phyloP scores from a whole-genome alignment of 768 basidiomycete genomes.

The Kwoniella mangroviensis region DNA sequence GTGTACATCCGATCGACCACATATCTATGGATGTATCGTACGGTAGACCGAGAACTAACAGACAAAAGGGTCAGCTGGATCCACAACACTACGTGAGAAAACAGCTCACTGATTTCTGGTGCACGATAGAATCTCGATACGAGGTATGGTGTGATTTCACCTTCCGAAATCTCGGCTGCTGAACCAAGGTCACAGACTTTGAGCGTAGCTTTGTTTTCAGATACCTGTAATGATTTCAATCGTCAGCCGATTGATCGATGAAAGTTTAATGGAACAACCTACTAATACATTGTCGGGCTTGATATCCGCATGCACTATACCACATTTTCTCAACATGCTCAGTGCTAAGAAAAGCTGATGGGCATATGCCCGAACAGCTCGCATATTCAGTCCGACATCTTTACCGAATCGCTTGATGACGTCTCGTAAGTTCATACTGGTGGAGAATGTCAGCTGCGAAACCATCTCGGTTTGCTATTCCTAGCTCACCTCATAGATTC shows the following conservation, averaged over 20 bases:
- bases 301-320: constrained; percentile 97
- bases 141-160: constrained; percentile 94
- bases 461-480: not conserved
- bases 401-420: constrained; percentile 98
- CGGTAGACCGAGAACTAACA: constrained; percentile 84
- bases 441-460: constrained; percentile 3
- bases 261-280: constrained; percentile 48
- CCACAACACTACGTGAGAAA: too few species aligned
- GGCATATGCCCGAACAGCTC: constrained; percentile 97
- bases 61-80: constrained; percentile 27
- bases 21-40: constrained; percentile 93
- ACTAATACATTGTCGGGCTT: constrained; percentile 98
- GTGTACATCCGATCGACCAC: constrained; percentile 96
- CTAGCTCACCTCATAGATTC: constrained; percentile 79
- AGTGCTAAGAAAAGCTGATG: constrained; percentile 92
- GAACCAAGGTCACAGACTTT: constrained; percentile 98
- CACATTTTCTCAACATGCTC: constrained; percentile 80
- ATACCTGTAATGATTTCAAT: constrained; percentile 66
- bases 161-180: constrained; percentile 86
- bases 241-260: not conserved
- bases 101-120: constrained; percentile 87
- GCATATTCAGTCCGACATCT: constrained; percentile 92
- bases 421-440: constrained; percentile 95
- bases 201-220: constrained; percentile 87
- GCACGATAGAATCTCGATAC: constrained; percentile 97